Percentiles rank a stretch among this genome's conserved stretches.
Conservation (phyloP, 2,329 filamentous ascomycete genomes). For the Pseudogymnoascus sp. region DNA sequence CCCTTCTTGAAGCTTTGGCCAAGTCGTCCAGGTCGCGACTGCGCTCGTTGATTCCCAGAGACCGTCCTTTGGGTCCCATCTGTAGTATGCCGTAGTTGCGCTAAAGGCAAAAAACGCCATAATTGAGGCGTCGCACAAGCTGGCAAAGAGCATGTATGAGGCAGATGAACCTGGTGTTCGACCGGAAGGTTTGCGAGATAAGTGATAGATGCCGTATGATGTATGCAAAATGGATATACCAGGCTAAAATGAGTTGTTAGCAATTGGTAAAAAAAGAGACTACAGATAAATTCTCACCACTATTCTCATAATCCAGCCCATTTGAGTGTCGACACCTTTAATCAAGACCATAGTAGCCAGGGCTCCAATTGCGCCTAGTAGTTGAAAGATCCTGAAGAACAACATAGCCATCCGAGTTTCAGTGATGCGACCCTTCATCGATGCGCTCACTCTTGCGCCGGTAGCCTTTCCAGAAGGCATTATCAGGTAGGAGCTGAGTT, state of each 20-base stretch:
- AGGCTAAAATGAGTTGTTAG: slow-evolving; percentile 45
- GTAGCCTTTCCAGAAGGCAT: slow-evolving; percentile 53
- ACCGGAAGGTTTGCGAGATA: slow-evolving; percentile 58
- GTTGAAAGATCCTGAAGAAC: slow-evolving; percentile 54
- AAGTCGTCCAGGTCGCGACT: slow-evolving; percentile 52
- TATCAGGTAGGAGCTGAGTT: slow-evolving; percentile 46
- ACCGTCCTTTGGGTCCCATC: slow-evolving; percentile 23
- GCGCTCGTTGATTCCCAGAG: background rate
- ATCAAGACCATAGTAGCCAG: slow-evolving; percentile 72
- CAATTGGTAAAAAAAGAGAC: background rate
- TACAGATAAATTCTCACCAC: slow-evolving; percentile 47
- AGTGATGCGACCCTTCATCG: slow-evolving; percentile 63
- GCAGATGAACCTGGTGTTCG: slow-evolving; percentile 73
- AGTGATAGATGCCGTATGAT: slow-evolving; percentile 73
- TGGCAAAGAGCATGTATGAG: slow-evolving; percentile 82
- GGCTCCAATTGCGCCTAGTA: slow-evolving; percentile 62
- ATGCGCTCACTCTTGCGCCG: slow-evolving; percentile 58
- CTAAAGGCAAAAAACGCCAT: slow-evolving; percentile 50
- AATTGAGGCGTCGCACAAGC: slow-evolving; percentile 56
- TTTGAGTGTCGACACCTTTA: slow-evolving; percentile 52
- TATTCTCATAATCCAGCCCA: slow-evolving; percentile 69
- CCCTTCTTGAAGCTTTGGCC: slow-evolving; percentile 43
- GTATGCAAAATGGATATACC: slow-evolving; percentile 65
- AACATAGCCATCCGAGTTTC: slow-evolving; percentile 62
- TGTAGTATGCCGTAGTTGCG: slow-evolving; percentile 32